A percentile compares a stretch with the other conserved stretches of the same genome.
phyloP scores from a whole-genome alignment of 352 stramenopile genomes.

The Pythium folliculosum region DNA sequence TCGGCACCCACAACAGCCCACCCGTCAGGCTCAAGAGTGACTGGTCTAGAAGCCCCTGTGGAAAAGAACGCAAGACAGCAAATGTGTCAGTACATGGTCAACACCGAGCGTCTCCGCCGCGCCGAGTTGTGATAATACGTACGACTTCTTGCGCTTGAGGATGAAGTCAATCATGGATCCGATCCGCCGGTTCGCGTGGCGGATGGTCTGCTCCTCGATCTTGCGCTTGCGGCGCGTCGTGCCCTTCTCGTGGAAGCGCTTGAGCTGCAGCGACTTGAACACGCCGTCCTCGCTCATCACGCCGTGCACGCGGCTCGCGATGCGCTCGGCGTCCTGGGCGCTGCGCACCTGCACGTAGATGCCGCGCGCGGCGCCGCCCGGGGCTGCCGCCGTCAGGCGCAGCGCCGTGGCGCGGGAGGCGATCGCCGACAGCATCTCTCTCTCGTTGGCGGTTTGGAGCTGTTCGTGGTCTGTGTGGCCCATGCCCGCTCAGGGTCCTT shows the following conservation, averaged over 20 bases:
- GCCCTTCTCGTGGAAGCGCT: constrained; percentile 84
- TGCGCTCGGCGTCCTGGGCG: constrained; percentile 48
- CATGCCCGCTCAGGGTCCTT: not conserved
- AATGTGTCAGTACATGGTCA: not conserved
- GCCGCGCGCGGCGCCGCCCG: constrained; percentile 29
- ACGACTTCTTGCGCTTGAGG: constrained; percentile 80
- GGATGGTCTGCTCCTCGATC: constrained; percentile 75
- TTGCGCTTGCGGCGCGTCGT: constrained; percentile 84
- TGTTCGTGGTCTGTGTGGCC: constrained; percentile 4
- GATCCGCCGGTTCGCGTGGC: constrained; percentile 77
- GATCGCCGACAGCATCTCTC: constrained; percentile 25
- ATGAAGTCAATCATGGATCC: constrained; percentile 88
- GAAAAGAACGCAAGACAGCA: not conserved
- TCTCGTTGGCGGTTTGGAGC: not conserved
- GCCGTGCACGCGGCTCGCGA: constrained; percentile 61
- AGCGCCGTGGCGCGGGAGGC: constrained; percentile 17
- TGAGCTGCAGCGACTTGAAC: constrained; percentile 70
- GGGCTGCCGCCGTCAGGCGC: constrained; percentile 9
- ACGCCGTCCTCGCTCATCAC: constrained; percentile 79
- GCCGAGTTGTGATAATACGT: constrained; percentile 26
- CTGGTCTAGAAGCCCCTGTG: not conserved
- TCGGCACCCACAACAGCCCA: no score
- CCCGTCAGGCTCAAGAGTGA: not conserved
- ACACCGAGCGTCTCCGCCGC: not conserved
- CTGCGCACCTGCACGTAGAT: constrained; percentile 62